These are phyloP conservation scores for Aegilops bicornis DNA, from an alignment of 176 grass and related monocot genomes.

Conservation along the genomic window DNA sequence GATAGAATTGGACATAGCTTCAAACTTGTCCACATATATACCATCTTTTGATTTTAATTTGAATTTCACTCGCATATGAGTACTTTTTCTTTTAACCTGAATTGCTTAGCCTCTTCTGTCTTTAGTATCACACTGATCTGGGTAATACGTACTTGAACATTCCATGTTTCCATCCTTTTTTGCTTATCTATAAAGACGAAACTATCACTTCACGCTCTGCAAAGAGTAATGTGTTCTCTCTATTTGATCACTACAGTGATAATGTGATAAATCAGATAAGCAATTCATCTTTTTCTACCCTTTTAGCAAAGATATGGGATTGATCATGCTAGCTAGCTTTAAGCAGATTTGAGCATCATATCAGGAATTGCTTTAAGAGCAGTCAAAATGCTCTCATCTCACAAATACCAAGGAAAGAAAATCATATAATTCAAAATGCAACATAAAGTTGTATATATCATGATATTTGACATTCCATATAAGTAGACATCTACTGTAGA, in stretches of 20 bases:
- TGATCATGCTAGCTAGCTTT: not conserved
- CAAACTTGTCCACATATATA: not conserved
- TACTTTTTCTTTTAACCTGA: no score
- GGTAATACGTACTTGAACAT: no score
- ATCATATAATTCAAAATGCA: not conserved
- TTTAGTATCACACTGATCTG: not conserved
- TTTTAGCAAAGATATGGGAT: not conserved
- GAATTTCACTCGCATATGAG: no score
- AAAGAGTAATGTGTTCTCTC: not conserved
- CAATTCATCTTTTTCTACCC: not conserved
- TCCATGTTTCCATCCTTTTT: no score
- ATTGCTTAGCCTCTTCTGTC: no score
- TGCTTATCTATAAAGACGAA: constrained; percentile 35
- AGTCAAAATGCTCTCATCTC: not conserved
- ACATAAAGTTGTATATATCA: not conserved
- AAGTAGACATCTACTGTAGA: not conserved
- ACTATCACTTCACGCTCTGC: not conserved
- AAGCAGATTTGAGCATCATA: not conserved
- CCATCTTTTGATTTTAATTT: no score
- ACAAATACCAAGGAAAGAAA: not conserved
- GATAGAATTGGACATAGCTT: not conserved
- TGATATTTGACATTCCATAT: not conserved
- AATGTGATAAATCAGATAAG: not conserved
- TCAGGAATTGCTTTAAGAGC: not conserved
- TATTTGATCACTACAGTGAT: not conserved